phyloP scores from a whole-genome alignment of 192 early-diverging fungal genomes.

The Gryganskiella cystojenkinii region DNA sequence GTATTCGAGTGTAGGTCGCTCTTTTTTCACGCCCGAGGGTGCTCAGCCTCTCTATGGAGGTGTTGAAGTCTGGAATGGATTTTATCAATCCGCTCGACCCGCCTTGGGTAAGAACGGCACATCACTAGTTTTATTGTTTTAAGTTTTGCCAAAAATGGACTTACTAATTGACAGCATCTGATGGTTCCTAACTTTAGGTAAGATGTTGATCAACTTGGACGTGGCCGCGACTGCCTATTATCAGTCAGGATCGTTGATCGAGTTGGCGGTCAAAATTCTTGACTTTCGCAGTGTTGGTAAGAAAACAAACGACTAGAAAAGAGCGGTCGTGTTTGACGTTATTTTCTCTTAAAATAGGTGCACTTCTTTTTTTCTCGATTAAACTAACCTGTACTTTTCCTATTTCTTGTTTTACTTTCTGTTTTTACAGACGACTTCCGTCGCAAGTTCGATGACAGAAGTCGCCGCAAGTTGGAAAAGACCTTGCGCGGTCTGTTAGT shows the following conservation, averaged over 20 bases:
- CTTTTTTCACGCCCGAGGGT: conserved; percentile 88
- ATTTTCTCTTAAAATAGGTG: too few relatives aligned
- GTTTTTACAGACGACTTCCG: conserved; percentile 54
- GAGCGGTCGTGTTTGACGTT: too few relatives aligned
- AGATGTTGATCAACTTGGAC: conserved; percentile 81
- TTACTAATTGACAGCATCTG: too few relatives aligned
- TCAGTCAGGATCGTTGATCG: conserved; percentile 72
- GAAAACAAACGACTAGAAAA: not conserved
- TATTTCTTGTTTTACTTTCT: not conserved
- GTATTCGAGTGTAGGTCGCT: conserved; percentile 85
- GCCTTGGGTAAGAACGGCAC: conserved; percentile 75
- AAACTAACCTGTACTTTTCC: not conserved
- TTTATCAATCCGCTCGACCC: conserved; percentile 89
- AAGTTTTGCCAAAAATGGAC: not conserved
- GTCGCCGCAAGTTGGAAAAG: conserved; percentile 61
- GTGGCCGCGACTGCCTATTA: conserved; percentile 77
- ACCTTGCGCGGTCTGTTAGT: conserved; percentile 63
- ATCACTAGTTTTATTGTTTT: too few relatives aligned
- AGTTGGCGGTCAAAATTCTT: conserved; percentile 77
- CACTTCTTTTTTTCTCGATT: too few relatives aligned
- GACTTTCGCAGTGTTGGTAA: conserved; percentile 53
- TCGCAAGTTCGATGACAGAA: conserved; percentile 56
- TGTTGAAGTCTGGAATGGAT: conserved; percentile 93
- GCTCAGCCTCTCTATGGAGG: conserved; percentile 68
- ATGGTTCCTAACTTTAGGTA: conserved; percentile 23